Base-by-base conservation (phyloP, 257 asterid genomes). In the Fraxinus excelsior region DNA sequence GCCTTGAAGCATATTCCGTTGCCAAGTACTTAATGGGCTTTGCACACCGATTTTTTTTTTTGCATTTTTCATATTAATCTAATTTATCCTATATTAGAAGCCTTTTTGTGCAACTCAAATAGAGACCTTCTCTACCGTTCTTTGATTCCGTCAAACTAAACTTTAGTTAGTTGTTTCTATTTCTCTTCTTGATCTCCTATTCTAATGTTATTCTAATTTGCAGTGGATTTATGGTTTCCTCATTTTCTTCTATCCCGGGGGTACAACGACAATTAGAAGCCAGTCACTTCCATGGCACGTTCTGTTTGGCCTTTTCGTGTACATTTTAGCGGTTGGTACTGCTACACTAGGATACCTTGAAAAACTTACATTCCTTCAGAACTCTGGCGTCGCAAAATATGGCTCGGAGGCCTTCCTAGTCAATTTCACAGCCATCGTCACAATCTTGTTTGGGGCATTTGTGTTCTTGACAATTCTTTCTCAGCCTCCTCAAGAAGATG, bases 231-330 rank as follows among this genome's bases (percentile, higher is more conserved):
- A 83, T 56, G 99, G 98, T 9, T 90, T 96, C 78, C 16, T 90
- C 60, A 91, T 91, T 53, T 96, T 96, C 88, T 96, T 96, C 91
- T 96, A 62, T 88, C 99, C 99, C 0, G 98, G 99, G 25, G 99
- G 97, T 70, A 64, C 96, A 32, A 21, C 90, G 8, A 62, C 81
- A 28, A 67, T 93, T 2, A 87, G 97, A 77, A 88, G 92, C 0
- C 90, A 78, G 67, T 89, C 96, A 1, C 96, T 96, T 42, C 99
- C 99, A 51, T 96, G 97, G 97, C 99, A 96, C 14, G 99, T 85
- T 23, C 86, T 93, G 23, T 84, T 91, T 4, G 99, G 99, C 31
- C 44, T 80, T 23, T 87, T 89, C 32, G 81, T 96, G 34, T 96
- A 89, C 69, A 65, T 84, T 65, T 79, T 90, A 76, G 99, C 97